Conservation (phyloP, 306 rosid species). For the Lablab purpureus region DNA sequence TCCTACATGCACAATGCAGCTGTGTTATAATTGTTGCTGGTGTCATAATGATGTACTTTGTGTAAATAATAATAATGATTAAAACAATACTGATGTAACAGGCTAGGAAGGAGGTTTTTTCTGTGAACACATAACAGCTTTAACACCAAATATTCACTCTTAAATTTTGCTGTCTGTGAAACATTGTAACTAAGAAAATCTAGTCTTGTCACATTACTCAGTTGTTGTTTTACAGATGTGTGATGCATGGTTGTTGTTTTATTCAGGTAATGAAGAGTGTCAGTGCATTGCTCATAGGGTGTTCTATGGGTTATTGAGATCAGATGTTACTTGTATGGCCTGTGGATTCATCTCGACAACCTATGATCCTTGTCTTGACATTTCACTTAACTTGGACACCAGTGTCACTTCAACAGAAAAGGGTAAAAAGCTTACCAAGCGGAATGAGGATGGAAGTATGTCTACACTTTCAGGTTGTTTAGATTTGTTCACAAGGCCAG, state of each 20-base stretch:
- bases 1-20: background rate
- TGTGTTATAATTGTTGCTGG: constrained; percentile 7
- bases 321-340: constrained; percentile 90
- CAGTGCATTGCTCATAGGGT: constrained; percentile 85
- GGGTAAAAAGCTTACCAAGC: constrained; percentile 63
- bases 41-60: background rate
- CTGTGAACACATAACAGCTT: constrained; percentile 29
- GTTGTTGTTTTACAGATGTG: constrained; percentile 29
- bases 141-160: constrained; percentile 14
- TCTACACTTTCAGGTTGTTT: constrained; percentile 82
- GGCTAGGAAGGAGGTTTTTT: constrained; percentile 2
- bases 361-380: constrained; percentile 85
- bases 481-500: constrained; percentile 84
- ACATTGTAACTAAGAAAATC: constrained; percentile 19
- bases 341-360: constrained; percentile 95
- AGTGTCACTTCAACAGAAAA: constrained; percentile 45
- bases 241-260: constrained; percentile 43
- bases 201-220: constrained; percentile 17
- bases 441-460: constrained; percentile 52
- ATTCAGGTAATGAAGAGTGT: constrained; percentile 73
- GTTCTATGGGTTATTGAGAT: constrained; percentile 83
- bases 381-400: constrained; percentile 76
- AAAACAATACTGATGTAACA: background rate
- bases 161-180: constrained; percentile 16
- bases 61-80: background rate